Evolutionary conservation across 108 stramenopile species (phyloP).

Genomic region (Skeletonema potamos): DNA sequence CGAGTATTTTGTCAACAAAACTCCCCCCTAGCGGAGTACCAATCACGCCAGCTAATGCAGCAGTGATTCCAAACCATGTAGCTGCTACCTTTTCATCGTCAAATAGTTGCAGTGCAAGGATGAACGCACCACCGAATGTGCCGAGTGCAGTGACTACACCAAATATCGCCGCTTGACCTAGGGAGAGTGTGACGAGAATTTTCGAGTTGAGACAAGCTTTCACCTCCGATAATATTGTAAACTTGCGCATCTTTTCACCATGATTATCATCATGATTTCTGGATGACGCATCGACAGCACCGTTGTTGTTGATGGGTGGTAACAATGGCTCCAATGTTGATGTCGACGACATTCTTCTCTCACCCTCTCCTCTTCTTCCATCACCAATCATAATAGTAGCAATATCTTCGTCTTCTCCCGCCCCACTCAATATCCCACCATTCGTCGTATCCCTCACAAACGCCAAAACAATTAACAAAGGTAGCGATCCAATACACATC

Average conservation of each 20-base stretch:
- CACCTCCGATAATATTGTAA: conserved; percentile 44
- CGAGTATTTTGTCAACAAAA: conserved; percentile 27
- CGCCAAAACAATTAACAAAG: conserved; percentile 30
- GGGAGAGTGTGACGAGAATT: conserved; percentile 38
- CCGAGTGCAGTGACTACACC: conserved; percentile 41
- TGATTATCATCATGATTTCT: neutral
- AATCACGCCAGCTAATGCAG: conserved; percentile 33
- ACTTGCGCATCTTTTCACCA: conserved; percentile 13
- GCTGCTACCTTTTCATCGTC: conserved; percentile 42
- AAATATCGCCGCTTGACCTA: conserved; percentile 41
- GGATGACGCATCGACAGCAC: neutral
- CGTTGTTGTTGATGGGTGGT: neutral
- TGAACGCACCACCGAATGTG: conserved; percentile 45
- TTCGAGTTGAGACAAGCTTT: conserved; percentile 40
- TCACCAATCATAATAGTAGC: neutral
- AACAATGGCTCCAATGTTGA: neutral
- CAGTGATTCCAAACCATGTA: conserved; percentile 39
- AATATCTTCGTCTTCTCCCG: conserved; percentile 9
- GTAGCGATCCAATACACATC: conserved; percentile 26
- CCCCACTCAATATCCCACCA: conserved; percentile 40
- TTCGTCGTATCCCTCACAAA: conserved; percentile 42
- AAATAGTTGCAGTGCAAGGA: conserved; percentile 38
- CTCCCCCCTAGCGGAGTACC: conserved; percentile 39
- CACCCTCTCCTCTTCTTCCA: neutral
- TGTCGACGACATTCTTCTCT: neutral